Evolutionary conservation across 2,329 filamentous ascomycete species (phyloP).

Genomic region (Colletotrichum aenigma): DNA sequence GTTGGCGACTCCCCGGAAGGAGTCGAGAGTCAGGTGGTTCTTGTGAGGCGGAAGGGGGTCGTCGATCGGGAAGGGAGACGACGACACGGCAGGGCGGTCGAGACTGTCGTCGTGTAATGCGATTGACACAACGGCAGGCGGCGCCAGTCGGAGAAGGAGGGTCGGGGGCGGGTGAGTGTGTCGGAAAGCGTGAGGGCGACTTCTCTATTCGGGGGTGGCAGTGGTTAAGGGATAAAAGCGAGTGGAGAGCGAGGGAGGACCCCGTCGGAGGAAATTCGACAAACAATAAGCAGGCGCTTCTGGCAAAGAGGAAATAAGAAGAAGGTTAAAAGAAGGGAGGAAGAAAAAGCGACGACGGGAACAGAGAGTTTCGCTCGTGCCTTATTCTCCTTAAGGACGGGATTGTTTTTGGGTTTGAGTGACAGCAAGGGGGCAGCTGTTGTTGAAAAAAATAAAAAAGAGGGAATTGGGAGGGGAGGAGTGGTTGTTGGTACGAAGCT

Average conservation of each 20-base stretch:
- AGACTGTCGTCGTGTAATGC: background rate
- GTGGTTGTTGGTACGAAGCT: conserved; percentile 29
- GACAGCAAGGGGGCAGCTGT: conserved; percentile 9
- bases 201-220: background rate
- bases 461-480: conserved; percentile 22
- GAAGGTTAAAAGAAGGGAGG: background rate
- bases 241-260: conserved; percentile 18
- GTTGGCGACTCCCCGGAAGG: conserved; percentile 25
- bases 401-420: background rate
- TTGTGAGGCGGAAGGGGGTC: background rate
- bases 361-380: background rate
- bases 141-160: background rate
- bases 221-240: conserved; percentile 13
- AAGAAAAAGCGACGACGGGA: background rate
- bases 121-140: background rate
- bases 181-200: background rate
- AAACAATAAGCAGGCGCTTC: conserved; percentile 3
- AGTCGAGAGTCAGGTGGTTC: conserved; percentile 28
- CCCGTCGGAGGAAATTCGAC: conserved; percentile 13
- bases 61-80: background rate
- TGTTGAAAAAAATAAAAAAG: conserved; percentile 22
- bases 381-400: background rate
- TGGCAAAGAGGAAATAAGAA: background rate
- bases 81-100: background rate
- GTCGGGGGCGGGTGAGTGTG: background rate